These are phyloP conservation scores for Coemansia sp. DNA, from an alignment of 192 early-diverging fungal genomes.

Conservation along the genomic window DNA sequence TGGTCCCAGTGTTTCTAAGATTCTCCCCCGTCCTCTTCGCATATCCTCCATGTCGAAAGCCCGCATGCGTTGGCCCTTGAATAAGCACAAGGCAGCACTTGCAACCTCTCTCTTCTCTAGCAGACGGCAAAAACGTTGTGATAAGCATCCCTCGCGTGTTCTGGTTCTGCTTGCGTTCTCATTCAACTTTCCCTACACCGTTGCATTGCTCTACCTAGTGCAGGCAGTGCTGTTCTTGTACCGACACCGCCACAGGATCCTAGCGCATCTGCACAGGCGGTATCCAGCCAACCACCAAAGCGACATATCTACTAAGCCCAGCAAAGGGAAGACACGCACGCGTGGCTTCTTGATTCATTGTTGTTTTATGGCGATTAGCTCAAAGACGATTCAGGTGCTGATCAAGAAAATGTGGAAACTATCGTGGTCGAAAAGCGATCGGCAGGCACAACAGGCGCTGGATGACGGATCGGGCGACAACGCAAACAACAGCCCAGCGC, in stretches of 20 bases:
- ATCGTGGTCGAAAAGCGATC: slow-evolving; percentile 31
- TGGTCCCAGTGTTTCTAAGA: slow-evolving; percentile 1
- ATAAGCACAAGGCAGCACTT: background rate
- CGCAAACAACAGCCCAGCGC: slow-evolving; percentile 9
- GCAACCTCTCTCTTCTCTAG: background rate
- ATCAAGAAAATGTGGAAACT: slow-evolving; percentile 55
- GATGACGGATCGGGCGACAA: slow-evolving; percentile 4
- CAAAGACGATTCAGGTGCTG: slow-evolving; percentile 16
- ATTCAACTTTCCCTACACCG: slow-evolving; percentile 5
- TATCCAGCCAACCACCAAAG: background rate
- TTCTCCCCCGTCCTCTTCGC: background rate
- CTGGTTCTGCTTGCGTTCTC: slow-evolving; percentile 7
- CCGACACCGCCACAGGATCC: background rate
- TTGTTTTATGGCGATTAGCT: slow-evolving; percentile 38
- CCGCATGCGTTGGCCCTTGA: slow-evolving; percentile 1
- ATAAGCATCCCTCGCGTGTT: slow-evolving; percentile 7
- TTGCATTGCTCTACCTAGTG: background rate
- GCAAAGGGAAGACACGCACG: background rate
- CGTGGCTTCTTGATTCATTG: background rate
- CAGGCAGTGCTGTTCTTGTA: background rate
- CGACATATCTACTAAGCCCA: background rate
- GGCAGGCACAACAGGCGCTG: slow-evolving; percentile 3
- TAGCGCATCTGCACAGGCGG: background rate
- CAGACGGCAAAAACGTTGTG: background rate
- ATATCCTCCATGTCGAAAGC: background rate